phyloP scores from a whole-genome alignment of 2,329 filamentous ascomycete species.

The Lachnellula cervina region DNA sequence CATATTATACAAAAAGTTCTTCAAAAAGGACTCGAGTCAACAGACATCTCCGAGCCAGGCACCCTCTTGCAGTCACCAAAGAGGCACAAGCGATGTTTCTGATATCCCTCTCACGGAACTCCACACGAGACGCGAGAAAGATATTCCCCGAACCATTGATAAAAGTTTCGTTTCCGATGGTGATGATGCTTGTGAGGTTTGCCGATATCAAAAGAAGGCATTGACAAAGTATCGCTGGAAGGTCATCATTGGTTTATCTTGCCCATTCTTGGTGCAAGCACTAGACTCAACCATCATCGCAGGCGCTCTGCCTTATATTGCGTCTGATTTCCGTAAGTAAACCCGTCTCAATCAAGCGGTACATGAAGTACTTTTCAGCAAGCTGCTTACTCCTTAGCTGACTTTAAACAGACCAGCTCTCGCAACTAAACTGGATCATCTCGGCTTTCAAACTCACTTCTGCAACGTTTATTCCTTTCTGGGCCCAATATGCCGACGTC shows the following conservation, averaged over 20 bases:
- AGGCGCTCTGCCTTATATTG: constrained; percentile 57
- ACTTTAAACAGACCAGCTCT: constrained; percentile 40
- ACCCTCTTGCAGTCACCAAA: constrained; percentile 14
- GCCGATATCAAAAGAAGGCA: constrained; percentile 30
- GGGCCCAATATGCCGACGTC: constrained; percentile 59
- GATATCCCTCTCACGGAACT: neutral
- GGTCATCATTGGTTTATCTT: constrained; percentile 52
- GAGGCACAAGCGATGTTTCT: neutral
- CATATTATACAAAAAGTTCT: constrained; percentile 14
- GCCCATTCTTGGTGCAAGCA: constrained; percentile 57
- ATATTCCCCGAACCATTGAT: neutral
- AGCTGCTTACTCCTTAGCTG: neutral
- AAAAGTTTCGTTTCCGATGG: neutral
- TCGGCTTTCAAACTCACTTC: constrained; percentile 64
- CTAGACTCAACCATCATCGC: constrained; percentile 62
- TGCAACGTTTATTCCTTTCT: constrained; percentile 62
- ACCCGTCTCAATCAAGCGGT: too few relatives aligned
- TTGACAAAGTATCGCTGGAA: constrained; percentile 50
- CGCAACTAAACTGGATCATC: constrained; percentile 64
- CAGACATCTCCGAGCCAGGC: neutral
- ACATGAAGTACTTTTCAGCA: too few relatives aligned
- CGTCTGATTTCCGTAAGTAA: constrained; percentile 54
- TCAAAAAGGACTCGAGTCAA: constrained; percentile 9
- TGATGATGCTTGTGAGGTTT: constrained; percentile 12
- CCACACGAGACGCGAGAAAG: neutral